A percentile compares a stretch with the other conserved stretches of the same genome.
Conservation (phyloP, 1,284 basidiomycete species). For the Rhizoctonia solani region DNA sequence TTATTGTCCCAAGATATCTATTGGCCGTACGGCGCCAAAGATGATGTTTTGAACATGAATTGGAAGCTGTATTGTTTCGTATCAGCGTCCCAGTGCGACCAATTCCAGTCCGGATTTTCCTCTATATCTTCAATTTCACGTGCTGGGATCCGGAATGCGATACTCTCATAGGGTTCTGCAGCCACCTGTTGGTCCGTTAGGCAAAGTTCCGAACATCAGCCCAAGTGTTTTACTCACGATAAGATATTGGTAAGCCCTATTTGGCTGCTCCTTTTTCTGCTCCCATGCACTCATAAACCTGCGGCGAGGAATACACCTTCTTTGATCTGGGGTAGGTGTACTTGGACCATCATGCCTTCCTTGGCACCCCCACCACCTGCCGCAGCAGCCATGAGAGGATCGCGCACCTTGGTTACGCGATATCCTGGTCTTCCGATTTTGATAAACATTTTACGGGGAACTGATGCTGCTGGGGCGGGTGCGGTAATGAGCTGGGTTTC, state of each 20-base stretch:
- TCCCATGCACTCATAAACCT: constrained; percentile 99
- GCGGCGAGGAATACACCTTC: constrained; percentile 81
- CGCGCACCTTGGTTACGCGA: constrained; percentile 86
- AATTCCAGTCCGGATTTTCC: constrained; percentile 88
- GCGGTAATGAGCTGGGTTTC: constrained; percentile 86
- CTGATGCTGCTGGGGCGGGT: constrained; percentile 65
- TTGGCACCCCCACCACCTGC: constrained; percentile 52
- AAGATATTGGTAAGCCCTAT: constrained; percentile 95
- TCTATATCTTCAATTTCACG: constrained; percentile 95
- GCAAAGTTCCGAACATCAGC: background rate
- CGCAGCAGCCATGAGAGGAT: constrained; percentile 57
- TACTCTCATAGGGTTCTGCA: constrained; percentile 98
- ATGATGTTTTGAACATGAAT: constrained; percentile 71
- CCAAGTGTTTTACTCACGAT: constrained; percentile 65
- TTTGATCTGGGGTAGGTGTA: constrained; percentile 95
- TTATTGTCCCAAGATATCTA: background rate
- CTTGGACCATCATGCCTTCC: constrained; percentile 95
- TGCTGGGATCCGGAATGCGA: constrained; percentile 97
- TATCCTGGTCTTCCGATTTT: constrained; percentile 98
- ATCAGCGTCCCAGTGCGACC: constrained; percentile 97
- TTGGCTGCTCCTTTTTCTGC: constrained; percentile 92
- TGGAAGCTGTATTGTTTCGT: constrained; percentile 96
- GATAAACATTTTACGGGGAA: constrained; percentile 91
- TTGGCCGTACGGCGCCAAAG: constrained; percentile 23
- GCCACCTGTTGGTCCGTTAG: constrained; percentile 68